These are phyloP conservation scores for Begonia peltatifolia DNA, from an alignment of 306 rosid genomes.

Conservation along the genomic window DNA sequence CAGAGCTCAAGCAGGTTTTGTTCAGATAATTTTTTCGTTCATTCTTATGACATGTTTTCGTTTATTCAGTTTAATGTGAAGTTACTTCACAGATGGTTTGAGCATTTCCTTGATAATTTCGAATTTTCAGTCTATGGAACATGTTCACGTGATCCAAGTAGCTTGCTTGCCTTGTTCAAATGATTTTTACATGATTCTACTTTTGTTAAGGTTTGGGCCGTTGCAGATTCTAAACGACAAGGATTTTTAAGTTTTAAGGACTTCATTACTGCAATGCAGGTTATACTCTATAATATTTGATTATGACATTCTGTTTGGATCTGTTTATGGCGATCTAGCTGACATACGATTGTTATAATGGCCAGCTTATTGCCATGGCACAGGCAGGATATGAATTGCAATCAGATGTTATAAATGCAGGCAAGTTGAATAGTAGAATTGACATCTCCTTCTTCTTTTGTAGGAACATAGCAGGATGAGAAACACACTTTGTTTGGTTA, in stretches of 20 bases:
- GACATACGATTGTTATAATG: neutral
- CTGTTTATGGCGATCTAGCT: neutral
- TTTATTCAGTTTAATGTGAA: no score
- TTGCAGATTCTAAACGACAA: constrained; percentile 61
- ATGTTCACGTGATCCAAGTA: no score
- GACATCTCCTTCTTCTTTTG: neutral
- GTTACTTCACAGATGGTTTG: no score
- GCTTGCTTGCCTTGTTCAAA: no score
- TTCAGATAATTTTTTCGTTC: no score
- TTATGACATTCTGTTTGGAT: neutral
- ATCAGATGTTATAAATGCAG: constrained; percentile 41
- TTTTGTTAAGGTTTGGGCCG: constrained; percentile 56
- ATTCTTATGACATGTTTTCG: no score
- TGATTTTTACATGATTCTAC: no score
- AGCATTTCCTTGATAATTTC: no score
- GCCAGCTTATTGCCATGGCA: constrained; percentile 62
- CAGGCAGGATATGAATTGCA: constrained; percentile 59
- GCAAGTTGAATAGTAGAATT: constrained; percentile 26
- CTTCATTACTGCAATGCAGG: constrained; percentile 85
- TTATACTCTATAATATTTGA: constrained; percentile 5
- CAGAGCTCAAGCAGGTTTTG: constrained; percentile 63
- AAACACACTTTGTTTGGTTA: no score
- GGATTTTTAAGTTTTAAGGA: constrained; percentile 58
- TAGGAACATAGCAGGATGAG: no score
- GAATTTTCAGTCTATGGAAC: no score